Conservation (phyloP, 106 monocot genomes). For the Dioscorea alata region DNA sequence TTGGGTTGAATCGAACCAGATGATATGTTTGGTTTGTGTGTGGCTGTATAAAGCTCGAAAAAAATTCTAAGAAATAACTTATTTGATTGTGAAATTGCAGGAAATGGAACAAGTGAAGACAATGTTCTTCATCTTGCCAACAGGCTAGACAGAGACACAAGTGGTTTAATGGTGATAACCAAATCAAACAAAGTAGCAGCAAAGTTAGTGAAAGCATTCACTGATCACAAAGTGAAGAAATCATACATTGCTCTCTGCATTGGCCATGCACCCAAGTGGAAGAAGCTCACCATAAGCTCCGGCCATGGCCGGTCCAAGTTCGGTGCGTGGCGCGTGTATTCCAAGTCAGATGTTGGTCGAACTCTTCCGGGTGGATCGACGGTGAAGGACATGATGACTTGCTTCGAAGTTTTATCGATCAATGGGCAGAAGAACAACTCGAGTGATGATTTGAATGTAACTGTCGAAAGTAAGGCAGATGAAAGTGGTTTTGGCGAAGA, state of each 20-base stretch:
- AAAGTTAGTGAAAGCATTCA: conserved; percentile 71
- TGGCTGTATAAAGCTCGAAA: no score
- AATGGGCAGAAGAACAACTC: conserved; percentile 18
- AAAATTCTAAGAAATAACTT: no score
- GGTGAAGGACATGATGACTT: conserved; percentile 66
- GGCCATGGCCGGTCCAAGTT: conserved; percentile 84
- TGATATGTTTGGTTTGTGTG: no score
- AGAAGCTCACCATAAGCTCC: conserved; percentile 44
- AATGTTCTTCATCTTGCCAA: conserved; percentile 71
- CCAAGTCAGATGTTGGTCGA: conserved; percentile 44
- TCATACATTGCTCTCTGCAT: conserved; percentile 68
- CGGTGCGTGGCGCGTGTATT: conserved; percentile 89
- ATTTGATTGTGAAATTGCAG: no score
- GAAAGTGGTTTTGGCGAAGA: conserved; percentile 1
- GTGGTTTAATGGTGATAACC: conserved; percentile 87
- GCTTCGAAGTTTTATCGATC: conserved; percentile 49
- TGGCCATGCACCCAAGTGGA: conserved; percentile 36
- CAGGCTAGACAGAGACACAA: conserved; percentile 88
- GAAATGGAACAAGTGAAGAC: no score
- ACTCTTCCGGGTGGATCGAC: conserved; percentile 67
- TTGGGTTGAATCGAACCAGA: no score
- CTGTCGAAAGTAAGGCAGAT: conserved; percentile 18
- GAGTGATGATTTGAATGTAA: conserved; percentile 20
- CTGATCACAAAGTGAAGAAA: conserved; percentile 71
- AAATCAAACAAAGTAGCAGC: conserved; percentile 63